phyloP scores from a whole-genome alignment of 768 basidiomycete genomes.

The Russula sp. region DNA sequence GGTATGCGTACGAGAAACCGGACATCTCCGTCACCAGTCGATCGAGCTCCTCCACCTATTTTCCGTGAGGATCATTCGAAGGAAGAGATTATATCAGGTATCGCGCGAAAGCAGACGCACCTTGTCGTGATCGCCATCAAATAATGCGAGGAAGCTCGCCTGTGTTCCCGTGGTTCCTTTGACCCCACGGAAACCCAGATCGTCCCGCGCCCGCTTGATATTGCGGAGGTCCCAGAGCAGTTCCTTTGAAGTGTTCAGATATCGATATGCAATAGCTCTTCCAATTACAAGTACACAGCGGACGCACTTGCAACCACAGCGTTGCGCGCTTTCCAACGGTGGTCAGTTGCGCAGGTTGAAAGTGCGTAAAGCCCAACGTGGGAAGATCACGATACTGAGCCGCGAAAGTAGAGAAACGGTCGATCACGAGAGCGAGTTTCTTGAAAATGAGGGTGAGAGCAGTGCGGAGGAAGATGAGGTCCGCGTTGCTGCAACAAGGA shows the following conservation, averaged over 20 bases:
- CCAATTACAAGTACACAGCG: not conserved
- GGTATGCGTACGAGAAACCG: conserved; percentile 92
- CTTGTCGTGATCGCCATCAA: conserved; percentile 93
- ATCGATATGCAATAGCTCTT: not conserved
- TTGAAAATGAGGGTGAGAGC: conserved; percentile 78
- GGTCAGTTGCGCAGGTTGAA: conserved; percentile 96
- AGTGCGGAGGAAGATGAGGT: conserved; percentile 91
- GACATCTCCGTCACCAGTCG: conserved; percentile 81
- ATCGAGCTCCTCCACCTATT: conserved; percentile 82
- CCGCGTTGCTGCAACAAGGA: conserved; percentile 68
- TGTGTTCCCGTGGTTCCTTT: conserved; percentile 99
- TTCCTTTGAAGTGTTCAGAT: conserved; percentile 44
- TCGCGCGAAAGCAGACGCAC: conserved; percentile 29
- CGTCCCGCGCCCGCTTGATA: conserved; percentile 79
- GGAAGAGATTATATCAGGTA: not conserved
- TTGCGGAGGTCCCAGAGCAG: conserved; percentile 95
- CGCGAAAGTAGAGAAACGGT: conserved; percentile 80
- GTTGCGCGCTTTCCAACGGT: conserved; percentile 97
- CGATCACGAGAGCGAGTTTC: conserved; percentile 87
- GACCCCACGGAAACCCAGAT: conserved; percentile 94
- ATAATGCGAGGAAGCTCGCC: conserved; percentile 88
- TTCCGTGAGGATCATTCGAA: conserved; percentile 23
- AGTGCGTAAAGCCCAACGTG: conserved; percentile 96
- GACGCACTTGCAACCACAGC: conserved; percentile 82
- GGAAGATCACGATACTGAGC: conserved; percentile 80